Conservation (phyloP, 2,329 filamentous ascomycete species). For the Torrubiella hemipterigena region DNA sequence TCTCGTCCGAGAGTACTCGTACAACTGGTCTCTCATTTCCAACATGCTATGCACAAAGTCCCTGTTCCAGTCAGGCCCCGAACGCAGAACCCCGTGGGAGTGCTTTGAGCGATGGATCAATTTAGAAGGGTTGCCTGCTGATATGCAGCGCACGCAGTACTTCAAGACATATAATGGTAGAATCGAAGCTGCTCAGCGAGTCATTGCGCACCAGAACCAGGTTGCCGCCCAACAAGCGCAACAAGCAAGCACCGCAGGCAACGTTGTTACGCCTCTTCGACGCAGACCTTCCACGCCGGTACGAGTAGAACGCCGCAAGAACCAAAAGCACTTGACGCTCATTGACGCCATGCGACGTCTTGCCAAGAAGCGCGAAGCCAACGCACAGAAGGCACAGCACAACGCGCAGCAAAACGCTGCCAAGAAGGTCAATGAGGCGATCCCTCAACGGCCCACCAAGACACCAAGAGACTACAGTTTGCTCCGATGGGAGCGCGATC, state of each 20-base stretch:
- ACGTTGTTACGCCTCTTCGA: conserved; percentile 27
- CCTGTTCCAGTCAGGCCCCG: conserved; percentile 69
- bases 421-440: conserved; percentile 64
- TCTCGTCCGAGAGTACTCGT: conserved; percentile 83
- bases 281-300: conserved; percentile 68
- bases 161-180: conserved; percentile 62
- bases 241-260: conserved; percentile 32
- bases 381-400: conserved; percentile 79
- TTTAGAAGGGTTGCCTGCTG: conserved; percentile 77
- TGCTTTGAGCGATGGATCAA: conserved; percentile 96
- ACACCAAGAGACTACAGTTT: conserved; percentile 87
- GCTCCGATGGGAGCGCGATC: conserved; percentile 76
- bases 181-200: conserved; percentile 46
- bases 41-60: conserved; percentile 65
- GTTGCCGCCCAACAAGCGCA: conserved; percentile 40
- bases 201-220: conserved; percentile 41
- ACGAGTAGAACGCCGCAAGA: conserved; percentile 75
- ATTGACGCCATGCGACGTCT: conserved; percentile 93
- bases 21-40: conserved; percentile 95
- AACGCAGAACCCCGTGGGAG: conserved; percentile 92
- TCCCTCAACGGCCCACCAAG: conserved; percentile 43
- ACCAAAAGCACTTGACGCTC: conserved; percentile 75
- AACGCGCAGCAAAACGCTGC: conserved; percentile 65
- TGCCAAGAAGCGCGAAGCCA: conserved; percentile 84
- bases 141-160: conserved; percentile 92